These are phyloP conservation scores for Exserohilum turcica DNA, from an alignment of 2,329 filamentous ascomycete genomes.

Conservation along the genomic window DNA sequence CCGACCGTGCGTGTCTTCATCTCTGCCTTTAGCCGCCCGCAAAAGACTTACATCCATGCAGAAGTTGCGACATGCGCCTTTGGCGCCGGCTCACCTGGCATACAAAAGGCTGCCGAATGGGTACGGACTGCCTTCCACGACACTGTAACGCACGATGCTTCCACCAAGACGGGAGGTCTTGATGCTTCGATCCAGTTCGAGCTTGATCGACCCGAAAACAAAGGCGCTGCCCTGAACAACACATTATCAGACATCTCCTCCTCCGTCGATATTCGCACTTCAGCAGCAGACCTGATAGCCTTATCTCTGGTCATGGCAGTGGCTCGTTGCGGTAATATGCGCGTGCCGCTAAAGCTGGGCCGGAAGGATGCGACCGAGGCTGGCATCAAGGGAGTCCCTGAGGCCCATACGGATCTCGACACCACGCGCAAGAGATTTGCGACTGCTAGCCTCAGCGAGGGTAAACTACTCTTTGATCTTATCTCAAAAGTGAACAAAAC, in stretches of 20 bases:
- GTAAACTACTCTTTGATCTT: slow-evolving; percentile 16
- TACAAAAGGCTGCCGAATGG: slow-evolving; percentile 35
- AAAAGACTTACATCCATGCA: not conserved
- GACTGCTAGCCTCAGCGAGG: slow-evolving; percentile 36
- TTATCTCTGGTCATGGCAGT: slow-evolving; percentile 39
- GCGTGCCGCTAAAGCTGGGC: slow-evolving; percentile 39
- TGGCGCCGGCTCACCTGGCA: slow-evolving; percentile 20
- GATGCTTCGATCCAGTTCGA: slow-evolving; percentile 46
- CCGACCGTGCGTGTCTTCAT: slow-evolving; percentile 4
- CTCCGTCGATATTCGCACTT: slow-evolving; percentile 26
- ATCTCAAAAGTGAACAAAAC: not conserved
- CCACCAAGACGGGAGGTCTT: slow-evolving; percentile 38
- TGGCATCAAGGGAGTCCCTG: slow-evolving; percentile 38
- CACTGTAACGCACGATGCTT: slow-evolving; percentile 36
- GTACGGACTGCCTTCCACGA: slow-evolving; percentile 47
- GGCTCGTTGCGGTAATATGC: slow-evolving; percentile 36
- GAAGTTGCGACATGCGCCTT: slow-evolving; percentile 23
- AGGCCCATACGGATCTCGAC: slow-evolving; percentile 39
- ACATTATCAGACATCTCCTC: slow-evolving; percentile 37
- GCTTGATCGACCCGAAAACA: slow-evolving; percentile 34
- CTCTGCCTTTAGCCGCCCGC: not conserved
- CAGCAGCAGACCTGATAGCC: slow-evolving; percentile 42
- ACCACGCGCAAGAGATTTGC: slow-evolving; percentile 37
- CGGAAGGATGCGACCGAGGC: slow-evolving; percentile 41
- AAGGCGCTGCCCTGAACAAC: slow-evolving; percentile 41